Base-by-base conservation (phyloP, 108 stramenopile genomes). In the Conticribra weissflogii region DNA sequence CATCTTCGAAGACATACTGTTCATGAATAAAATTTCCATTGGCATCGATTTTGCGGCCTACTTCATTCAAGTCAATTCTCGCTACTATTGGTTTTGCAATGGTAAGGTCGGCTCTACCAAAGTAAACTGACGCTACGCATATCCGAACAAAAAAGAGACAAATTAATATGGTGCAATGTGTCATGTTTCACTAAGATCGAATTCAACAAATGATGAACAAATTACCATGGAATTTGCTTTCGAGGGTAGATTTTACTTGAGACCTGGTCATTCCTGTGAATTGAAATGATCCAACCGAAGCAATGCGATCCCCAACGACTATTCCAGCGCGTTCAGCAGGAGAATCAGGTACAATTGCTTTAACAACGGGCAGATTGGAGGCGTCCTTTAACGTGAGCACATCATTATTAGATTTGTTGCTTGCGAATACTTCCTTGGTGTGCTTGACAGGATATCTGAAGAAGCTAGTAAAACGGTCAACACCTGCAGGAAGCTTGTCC, bases 271-370 rank as follows among this genome's bases (percentile, higher is more conserved):
- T 74, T 12, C 86, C 88, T 33, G 84, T 61, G 68, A 90, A 90
- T 24, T 63, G 79, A 62, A 87, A 75, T 3, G 77, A 34, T 14
- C 88, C 89, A 18, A 93, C 79, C 0, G 88, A 81, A 0, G 85
- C 86, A n/a, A 93, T 88, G n/a, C 88, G 82, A 80, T 93, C 92
- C 4, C 92, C 92, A 7, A 93, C 92, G 2, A 86, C 82, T 17
- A 93, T 53, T 9, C 92, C 92, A n/a, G 83, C 73, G 32, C 89
- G 86, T 78, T 93, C 92, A 0, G 92, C 92, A 8, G 87, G 85
- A 21, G 81, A 84, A 69, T 93, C 77, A n/a, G 92, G 88, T 22
- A 75, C 79, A 15, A 93, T 77, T 0, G 92, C 92, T 36, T 86
- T 90, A 0, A 93, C 72, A 33, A 90, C 73, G 21, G 92, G 92